Evolutionary conservation across 106 monocot genomes (phyloP).

Genomic region (Cymbidium sinense): DNA sequence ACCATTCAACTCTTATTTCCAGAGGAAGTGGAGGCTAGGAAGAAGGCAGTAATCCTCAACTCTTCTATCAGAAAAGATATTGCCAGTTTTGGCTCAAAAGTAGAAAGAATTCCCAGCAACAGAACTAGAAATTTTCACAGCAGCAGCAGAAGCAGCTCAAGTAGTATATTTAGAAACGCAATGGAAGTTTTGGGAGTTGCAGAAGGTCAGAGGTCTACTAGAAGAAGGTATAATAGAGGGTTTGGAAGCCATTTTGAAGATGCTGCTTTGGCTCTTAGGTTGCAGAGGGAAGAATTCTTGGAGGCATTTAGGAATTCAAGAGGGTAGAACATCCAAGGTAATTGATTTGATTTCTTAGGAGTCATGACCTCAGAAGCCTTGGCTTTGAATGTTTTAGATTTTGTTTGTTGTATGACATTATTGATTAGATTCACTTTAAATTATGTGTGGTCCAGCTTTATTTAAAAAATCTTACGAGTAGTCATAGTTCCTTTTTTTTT

Average conservation of each 20-base stretch:
- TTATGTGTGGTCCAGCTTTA: too few species aligned
- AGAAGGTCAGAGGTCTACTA: slow-evolving; percentile 5
- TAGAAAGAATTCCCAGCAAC: background rate
- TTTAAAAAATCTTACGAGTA: too few species aligned
- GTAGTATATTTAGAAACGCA: slow-evolving; percentile 12
- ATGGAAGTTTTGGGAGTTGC: slow-evolving; percentile 7
- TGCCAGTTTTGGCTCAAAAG: background rate
- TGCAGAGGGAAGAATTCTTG: slow-evolving; percentile 83
- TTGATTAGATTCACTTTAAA: too few species aligned
- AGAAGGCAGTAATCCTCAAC: slow-evolving; percentile 7
- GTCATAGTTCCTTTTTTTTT: too few species aligned
- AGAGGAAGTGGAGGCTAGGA: slow-evolving; percentile 58
- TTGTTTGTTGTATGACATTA: too few species aligned
- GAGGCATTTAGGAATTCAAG: slow-evolving; percentile 15
- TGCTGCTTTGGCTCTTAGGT: slow-evolving; percentile 68
- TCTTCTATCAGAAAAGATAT: background rate
- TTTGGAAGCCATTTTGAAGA: slow-evolving; percentile 49
- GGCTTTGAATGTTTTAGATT: too few species aligned
- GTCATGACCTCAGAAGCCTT: too few species aligned
- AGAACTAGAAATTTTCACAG: background rate
- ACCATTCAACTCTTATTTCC: slow-evolving; percentile 94
- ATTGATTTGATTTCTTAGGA: too few species aligned
- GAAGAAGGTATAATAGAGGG: slow-evolving; percentile 16
- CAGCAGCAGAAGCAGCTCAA: too few species aligned
- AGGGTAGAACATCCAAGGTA: too few species aligned